Evolutionary conservation across 179 eudicot species (phyloP).

Genomic region (Beta macrorhiza): DNA sequence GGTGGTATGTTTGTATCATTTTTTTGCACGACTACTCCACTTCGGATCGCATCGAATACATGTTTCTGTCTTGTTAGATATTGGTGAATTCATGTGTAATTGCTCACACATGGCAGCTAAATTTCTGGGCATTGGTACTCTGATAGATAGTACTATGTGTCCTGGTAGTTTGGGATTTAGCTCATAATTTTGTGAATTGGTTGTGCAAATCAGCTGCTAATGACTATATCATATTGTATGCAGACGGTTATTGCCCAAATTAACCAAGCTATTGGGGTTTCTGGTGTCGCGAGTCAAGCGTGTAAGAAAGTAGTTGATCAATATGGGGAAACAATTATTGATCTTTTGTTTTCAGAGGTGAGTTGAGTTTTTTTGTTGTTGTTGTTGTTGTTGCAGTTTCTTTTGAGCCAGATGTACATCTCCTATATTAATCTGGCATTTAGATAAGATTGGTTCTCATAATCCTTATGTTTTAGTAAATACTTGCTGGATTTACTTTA

Average conservation of each 20-base stretch:
- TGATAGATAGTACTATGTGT: neutral
- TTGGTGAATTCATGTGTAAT: neutral
- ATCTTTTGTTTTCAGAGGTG: slow-evolving; percentile 40
- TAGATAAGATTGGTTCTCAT: too few species aligned
- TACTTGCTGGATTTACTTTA: slow-evolving; percentile 3
- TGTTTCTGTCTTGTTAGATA: neutral
- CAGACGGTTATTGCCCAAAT: slow-evolving; percentile 45
- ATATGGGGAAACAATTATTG: slow-evolving; percentile 38
- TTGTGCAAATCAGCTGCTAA: neutral
- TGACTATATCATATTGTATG: slow-evolving; percentile 7
- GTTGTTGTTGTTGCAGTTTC: neutral
- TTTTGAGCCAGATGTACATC: neutral
- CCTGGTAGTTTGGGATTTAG: neutral
- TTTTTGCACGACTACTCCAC: neutral
- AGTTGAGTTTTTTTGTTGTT: neutral
- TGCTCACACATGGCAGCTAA: neutral
- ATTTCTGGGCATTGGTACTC: neutral
- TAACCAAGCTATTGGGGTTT: slow-evolving; percentile 48
- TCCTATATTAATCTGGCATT: neutral
- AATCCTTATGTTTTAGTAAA: neutral
- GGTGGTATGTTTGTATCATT: neutral
- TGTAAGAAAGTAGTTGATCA: slow-evolving; percentile 45
- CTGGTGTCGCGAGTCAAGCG: slow-evolving; percentile 40
- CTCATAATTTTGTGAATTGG: neutral
- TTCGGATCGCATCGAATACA: neutral